phyloP scores from a whole-genome alignment of 306 rosid genomes.

The Calophaca sinica region DNA sequence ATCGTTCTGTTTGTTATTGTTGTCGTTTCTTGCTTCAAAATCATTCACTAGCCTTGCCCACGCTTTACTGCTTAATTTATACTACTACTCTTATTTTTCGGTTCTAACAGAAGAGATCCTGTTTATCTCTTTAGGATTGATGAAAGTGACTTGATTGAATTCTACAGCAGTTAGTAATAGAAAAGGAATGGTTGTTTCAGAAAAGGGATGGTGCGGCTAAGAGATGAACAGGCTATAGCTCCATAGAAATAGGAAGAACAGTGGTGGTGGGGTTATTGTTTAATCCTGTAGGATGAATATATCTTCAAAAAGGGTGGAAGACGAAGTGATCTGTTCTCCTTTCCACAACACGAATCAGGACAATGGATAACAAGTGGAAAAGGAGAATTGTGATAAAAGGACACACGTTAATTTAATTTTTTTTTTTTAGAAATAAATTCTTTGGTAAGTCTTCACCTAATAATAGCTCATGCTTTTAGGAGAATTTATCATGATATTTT shows the following conservation, averaged over 20 bases:
- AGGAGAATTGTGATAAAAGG: constrained; percentile 52
- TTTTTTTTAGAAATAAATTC: neutral
- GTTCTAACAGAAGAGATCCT: too few relatives aligned
- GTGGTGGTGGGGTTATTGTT: constrained; percentile 45
- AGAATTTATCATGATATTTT: constrained; percentile 21
- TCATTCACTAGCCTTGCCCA: neutral
- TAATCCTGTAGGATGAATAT: constrained; percentile 58
- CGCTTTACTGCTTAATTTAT: neutral
- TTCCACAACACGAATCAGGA: constrained; percentile 52
- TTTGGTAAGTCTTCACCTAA: neutral
- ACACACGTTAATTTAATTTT: constrained; percentile 29
- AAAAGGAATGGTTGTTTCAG: too few relatives aligned
- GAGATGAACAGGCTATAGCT: constrained; percentile 32
- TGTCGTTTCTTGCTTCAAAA: neutral
- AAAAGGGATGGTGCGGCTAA: neutral
- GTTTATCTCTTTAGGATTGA: too few relatives aligned
- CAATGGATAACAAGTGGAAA: constrained; percentile 46
- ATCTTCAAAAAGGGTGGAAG: constrained; percentile 54
- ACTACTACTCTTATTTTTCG: too few relatives aligned
- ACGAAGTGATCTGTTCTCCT: constrained; percentile 48
- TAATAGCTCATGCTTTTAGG: constrained; percentile 1
- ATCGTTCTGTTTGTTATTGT: neutral
- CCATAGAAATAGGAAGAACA: constrained; percentile 59
- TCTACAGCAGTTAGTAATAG: too few relatives aligned
- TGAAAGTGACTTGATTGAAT: neutral